Base-by-base conservation (phyloP, 1,284 basidiomycete species). In the Coniferiporia sulphurascens region DNA sequence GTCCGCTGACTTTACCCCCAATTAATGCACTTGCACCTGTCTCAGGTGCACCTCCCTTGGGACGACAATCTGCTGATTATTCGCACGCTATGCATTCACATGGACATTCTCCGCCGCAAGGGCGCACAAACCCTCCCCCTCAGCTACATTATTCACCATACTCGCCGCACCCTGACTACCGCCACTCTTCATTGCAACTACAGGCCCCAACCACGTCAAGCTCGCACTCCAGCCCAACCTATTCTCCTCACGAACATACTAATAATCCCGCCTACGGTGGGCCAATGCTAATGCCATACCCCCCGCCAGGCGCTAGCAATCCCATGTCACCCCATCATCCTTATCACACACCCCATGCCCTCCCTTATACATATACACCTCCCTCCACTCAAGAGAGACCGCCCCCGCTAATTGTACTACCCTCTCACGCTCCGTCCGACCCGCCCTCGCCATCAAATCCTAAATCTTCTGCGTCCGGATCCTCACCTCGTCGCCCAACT, bases 331-430 rank as follows among this genome's bases (percentile, higher is more conserved):
- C 54, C 13, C 35, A 17, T 15, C 54, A 48, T 15, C 12, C 46
- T 35, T 56, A 56, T 34, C 53, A n/a, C 19, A 12, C 9, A 27
- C 19, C 53, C n/a, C 9, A 10, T 21, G 13, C 19, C 9, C 53
- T 21, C 13, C 43, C 22, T 45, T 55, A 43, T 34, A 10, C 44
- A 27, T 6, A 74, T 74, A 48, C 72, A 70, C 61, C 66, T 71
- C n/a, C 55, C 61, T 55, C 19, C 70, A 38, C 62, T 65, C 51
- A 54, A 48, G 41, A 68, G 57, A 54, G 52, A 34, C 56, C 19
- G n/a, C 36, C 66, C 51, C 48, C 65, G 63, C 59, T 70, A 56
- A 72, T 73, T 63, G 44, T 73, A 65, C 66, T 68, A 52, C 55
- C 67, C 15, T 62, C 65, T n/a, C 56, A 62, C 19, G 32, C 21